phyloP scores from a whole-genome alignment of 306 rosid genomes.

The Lathyrus tuberosus region DNA sequence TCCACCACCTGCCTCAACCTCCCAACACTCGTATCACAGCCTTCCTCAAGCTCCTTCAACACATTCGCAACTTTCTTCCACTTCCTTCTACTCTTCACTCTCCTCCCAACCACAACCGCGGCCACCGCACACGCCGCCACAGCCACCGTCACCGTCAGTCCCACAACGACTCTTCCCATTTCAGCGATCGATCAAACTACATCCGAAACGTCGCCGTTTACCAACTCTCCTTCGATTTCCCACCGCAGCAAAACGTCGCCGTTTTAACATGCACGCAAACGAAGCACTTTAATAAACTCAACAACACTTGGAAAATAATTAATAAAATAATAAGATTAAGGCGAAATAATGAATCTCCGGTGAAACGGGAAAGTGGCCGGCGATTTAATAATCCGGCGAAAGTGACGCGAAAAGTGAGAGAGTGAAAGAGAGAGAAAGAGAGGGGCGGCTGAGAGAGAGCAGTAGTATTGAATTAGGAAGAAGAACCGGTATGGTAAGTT shows the following conservation, averaged over 20 bases:
- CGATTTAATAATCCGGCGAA: constrained; percentile 41
- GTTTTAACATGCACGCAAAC: constrained; percentile 66
- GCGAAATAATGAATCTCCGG: background rate
- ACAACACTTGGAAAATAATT: background rate
- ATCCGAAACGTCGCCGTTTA: constrained; percentile 53
- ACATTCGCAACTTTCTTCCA: constrained; percentile 74
- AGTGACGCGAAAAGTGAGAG: constrained; percentile 46
- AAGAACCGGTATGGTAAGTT: constrained; percentile 49
- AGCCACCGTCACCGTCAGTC: constrained; percentile 71
- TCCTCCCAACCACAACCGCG: constrained; percentile 69
- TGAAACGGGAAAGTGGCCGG: constrained; percentile 1
- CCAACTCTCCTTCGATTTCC: constrained; percentile 46
- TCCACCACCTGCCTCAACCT: constrained; percentile 85
- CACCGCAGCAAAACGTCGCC: constrained; percentile 54
- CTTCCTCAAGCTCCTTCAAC: constrained; percentile 71
- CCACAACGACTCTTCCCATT: constrained; percentile 75
- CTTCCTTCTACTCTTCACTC: constrained; percentile 73
- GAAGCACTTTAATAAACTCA: background rate
- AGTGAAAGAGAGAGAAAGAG: constrained; percentile 27
- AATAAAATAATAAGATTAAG: background rate
- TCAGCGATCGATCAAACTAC: constrained; percentile 54
- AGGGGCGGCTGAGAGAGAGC: constrained; percentile 36
- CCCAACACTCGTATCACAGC: constrained; percentile 65
- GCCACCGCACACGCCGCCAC: constrained; percentile 77
- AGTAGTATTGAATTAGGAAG: constrained; percentile 43